Percentiles rank a stretch among this genome's conserved stretches.
Evolutionary conservation across 108 stramenopile genomes (phyloP).

Genomic region (Cyclotella sp.): DNA sequence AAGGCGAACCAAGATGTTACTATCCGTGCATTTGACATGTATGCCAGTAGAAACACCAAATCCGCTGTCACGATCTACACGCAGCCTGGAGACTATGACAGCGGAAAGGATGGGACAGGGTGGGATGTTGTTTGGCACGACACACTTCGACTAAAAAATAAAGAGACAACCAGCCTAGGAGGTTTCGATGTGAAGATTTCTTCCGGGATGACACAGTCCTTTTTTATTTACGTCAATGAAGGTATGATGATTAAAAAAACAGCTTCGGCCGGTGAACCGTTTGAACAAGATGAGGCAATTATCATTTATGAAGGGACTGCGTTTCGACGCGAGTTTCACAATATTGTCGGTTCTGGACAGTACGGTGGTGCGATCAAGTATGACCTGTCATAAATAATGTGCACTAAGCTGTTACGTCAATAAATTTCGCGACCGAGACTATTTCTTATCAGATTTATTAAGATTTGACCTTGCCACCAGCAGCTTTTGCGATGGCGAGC

Average conservation of each 20-base stretch:
- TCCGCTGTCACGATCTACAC: not conserved
- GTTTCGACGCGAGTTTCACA: not conserved
- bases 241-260: not conserved
- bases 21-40: not conserved
- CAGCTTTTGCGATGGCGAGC: constrained; percentile 70
- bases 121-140: not conserved
- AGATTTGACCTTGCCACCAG: constrained; percentile 57
- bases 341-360: constrained; percentile 4
- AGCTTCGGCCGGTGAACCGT: not conserved
- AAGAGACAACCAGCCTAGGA: not conserved
- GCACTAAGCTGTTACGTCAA: too few species aligned
- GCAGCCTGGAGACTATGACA: not conserved
- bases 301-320: not conserved
- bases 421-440: too few species aligned
- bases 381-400: not conserved
- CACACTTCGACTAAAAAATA: not conserved
- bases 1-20: constrained; percentile 4
- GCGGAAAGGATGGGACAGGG: not conserved
- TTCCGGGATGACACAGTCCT: not conserved
- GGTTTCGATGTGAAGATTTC: not conserved
- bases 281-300: not conserved
- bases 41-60: not conserved
- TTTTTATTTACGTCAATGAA: not conserved
- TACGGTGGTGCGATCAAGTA: constrained; percentile 1
- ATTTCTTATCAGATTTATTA: not conserved